These are phyloP conservation scores for Diaporthe vexans DNA, from an alignment of 2,329 filamentous ascomycete species.

Conservation along the genomic window DNA sequence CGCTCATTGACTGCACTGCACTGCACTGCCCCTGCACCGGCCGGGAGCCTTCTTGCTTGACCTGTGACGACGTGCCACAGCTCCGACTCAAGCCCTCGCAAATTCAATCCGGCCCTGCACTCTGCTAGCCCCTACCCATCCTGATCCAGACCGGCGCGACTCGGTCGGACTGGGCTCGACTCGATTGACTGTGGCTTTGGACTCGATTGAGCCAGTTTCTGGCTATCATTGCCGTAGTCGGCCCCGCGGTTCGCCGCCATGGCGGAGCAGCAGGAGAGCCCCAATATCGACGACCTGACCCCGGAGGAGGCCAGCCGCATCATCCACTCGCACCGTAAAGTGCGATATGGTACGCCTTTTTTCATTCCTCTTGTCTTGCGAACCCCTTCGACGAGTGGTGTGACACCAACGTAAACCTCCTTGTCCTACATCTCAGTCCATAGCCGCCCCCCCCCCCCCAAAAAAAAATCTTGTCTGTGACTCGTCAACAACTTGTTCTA, in stretches of 20 bases:
- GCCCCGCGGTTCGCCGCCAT: constrained; percentile 50
- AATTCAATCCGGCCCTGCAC: neutral
- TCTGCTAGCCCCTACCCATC: neutral
- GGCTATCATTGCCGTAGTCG: constrained; percentile 8
- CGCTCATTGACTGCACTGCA: constrained; percentile 1
- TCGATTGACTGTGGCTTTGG: neutral
- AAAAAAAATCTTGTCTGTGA: neutral
- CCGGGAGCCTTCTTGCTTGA: constrained; percentile 13
- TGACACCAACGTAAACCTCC: neutral
- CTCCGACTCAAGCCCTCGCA: neutral
- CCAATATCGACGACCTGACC: constrained; percentile 69
- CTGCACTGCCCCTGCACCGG: neutral
- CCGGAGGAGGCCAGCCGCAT: constrained; percentile 77
- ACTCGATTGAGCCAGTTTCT: neutral
- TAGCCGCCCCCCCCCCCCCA: no score
- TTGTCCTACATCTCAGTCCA: neutral
- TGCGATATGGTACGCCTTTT: constrained; percentile 72
- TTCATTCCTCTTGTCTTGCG: neutral
- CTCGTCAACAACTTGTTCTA: neutral
- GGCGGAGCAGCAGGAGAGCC: constrained; percentile 60
- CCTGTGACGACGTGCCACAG: constrained; percentile 9
- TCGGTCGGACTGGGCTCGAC: constrained; percentile 10
- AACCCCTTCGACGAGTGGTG: neutral
- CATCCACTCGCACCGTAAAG: constrained; percentile 78
- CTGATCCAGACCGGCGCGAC: neutral